Base-by-base conservation (phyloP, 2,329 filamentous ascomycete genomes). In the Scedosporium aurantiacum region DNA sequence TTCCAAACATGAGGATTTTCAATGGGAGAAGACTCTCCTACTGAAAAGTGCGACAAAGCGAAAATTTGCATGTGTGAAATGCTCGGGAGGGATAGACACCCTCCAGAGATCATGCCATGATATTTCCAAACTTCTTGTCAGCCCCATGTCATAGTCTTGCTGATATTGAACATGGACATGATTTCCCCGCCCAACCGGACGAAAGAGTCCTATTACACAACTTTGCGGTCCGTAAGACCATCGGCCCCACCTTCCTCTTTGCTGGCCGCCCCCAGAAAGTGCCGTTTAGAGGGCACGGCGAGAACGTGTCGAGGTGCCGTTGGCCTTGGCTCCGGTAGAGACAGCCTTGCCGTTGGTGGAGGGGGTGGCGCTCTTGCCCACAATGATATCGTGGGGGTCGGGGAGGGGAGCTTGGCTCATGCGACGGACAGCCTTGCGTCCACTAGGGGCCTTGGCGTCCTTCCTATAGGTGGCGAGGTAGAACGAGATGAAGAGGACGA, bases 401-500 rank as follows among this genome's bases (percentile, higher is more conserved):
- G 93, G 89, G 59, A 94, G 79, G 67, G 82, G 82, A 60, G 83
- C 82, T 73, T 85, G 82, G 68, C 80, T 82, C 82, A 86, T 86
- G 67, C 82, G 81, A 64, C 84, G 82, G 64, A 87, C 80, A 45
- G 82, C 82, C 81, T 93, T 94, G 76, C 90, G 92, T 70, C 90
- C 89, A 68, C 87, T 91, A 69, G 82, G 81, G 63, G 82, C 84
- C 81, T 91, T 93, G 74, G 85, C 84, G 64, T 88, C 86, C 81
- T 91, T 92, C 80, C 88, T 89, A 81, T 99, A 99, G 64, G 93
- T 99, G 67, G 91, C 91, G 68, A 96, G 83, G 83, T 97, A 99
- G 87, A 99, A 99, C 59, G 89, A 93, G 78, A 99, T 96, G 86
- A 99, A 99, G 67, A 99, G 89, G 65, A 97, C 83, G 63, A 99